Evolutionary conservation across 2,329 filamentous ascomycete genomes (phyloP).

Genomic region (Fusarium keratoplasticum): DNA sequence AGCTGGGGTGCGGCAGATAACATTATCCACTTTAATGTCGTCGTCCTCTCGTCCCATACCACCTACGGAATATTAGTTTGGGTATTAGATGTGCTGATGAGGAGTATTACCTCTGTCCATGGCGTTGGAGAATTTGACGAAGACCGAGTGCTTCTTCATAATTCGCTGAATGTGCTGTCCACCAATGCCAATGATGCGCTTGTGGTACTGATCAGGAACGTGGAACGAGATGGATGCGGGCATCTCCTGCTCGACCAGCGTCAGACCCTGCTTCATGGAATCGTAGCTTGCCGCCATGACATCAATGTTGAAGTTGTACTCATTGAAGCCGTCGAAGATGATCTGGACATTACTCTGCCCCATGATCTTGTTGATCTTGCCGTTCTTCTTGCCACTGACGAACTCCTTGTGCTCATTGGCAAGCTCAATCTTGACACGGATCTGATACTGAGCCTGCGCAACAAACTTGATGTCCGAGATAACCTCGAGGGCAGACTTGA

Average conservation of each 20-base stretch:
- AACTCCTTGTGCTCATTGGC: slow-evolving; percentile 99
- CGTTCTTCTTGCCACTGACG: slow-evolving; percentile 99
- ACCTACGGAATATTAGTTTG: slow-evolving; percentile 47
- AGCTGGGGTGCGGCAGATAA: slow-evolving; percentile 96
- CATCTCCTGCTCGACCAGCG: slow-evolving; percentile 98
- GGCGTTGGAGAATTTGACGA: slow-evolving; percentile 99
- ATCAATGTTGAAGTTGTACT: slow-evolving; percentile 99
- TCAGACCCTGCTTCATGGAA: slow-evolving; percentile 91
- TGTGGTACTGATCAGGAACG: slow-evolving; percentile 98
- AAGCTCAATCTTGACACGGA: slow-evolving; percentile 97
- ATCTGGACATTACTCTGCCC: slow-evolving; percentile 99
- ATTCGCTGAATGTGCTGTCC: slow-evolving; percentile 99
- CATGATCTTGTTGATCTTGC: slow-evolving; percentile 99
- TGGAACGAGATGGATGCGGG: slow-evolving; percentile 99
- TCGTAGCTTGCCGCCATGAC: slow-evolving; percentile 94
- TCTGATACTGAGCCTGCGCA: slow-evolving; percentile 87
- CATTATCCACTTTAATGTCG: slow-evolving; percentile 98
- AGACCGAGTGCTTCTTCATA: slow-evolving; percentile 99
- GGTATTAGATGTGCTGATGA: slow-evolving; percentile 1
- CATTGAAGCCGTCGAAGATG: slow-evolving; percentile 98
- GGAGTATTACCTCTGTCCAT: slow-evolving; percentile 83
- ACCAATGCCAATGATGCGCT: slow-evolving; percentile 98
- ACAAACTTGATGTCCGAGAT: slow-evolving; percentile 93
- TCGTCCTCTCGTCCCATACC: slow-evolving; percentile 94
- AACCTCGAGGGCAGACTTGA: slow-evolving; percentile 94